These are phyloP conservation scores for Populus davidiana DNA, from an alignment of 345 rosid genomes.

Conservation along the genomic window DNA sequence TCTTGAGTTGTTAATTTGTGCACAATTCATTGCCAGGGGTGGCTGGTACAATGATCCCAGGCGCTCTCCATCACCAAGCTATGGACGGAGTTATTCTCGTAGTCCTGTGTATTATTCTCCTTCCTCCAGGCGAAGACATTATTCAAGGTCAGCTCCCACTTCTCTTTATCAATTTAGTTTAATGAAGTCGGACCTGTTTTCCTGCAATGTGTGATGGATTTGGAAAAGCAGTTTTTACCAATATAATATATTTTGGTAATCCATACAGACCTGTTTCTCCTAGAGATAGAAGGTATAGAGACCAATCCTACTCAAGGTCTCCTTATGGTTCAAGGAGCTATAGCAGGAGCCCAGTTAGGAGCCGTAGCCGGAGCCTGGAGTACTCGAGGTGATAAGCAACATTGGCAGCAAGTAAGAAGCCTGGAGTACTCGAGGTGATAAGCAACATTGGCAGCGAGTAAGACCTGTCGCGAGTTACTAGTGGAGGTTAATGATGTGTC, in stretches of 20 bases:
- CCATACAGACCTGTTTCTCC: slow-evolving; percentile 65
- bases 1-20: background rate
- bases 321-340: slow-evolving; percentile 48
- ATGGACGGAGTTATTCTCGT: slow-evolving; percentile 51
- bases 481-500: background rate
- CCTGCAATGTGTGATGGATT: background rate
- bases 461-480: background rate
- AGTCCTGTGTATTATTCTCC: slow-evolving; percentile 54
- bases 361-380: slow-evolving; percentile 13
- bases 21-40: slow-evolving; percentile 29
- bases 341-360: slow-evolving; percentile 30
- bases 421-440: slow-evolving; percentile 34
- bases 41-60: slow-evolving; percentile 48
- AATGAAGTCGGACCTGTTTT: background rate
- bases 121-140: slow-evolving; percentile 47
- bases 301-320: slow-evolving; percentile 53
- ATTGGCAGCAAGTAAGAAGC: slow-evolving; percentile 6
- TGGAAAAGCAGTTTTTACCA: background rate
- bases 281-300: slow-evolving; percentile 43
- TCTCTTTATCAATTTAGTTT: background rate
- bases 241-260: background rate
- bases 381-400: slow-evolving; percentile 32
- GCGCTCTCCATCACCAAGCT: slow-evolving; percentile 58
- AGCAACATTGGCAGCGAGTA: background rate
- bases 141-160: slow-evolving; percentile 38